phyloP scores from a whole-genome alignment of 1,139 yeast genomes.

The Nakaseomyces uthaithaninus region DNA sequence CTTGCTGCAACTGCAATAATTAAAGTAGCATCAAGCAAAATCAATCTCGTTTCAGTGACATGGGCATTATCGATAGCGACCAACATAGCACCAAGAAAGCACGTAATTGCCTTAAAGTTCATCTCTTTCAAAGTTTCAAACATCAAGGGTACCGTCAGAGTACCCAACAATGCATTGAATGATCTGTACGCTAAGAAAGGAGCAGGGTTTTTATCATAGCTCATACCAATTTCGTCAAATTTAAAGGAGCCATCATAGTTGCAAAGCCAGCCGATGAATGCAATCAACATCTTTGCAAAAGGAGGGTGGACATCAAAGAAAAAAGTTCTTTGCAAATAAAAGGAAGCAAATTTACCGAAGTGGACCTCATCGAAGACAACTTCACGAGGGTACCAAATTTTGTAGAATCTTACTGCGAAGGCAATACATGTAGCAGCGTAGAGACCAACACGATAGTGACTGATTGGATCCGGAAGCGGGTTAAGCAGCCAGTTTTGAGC shows the following conservation, averaged over 20 bases:
- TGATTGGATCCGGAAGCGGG: constrained; percentile 21
- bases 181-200: constrained; percentile 87
- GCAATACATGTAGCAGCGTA: constrained; percentile 54
- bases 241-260: constrained; percentile 89
- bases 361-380: constrained; percentile 98
- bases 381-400: constrained; percentile 64
- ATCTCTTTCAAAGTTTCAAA: constrained; percentile 77
- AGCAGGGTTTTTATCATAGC: constrained; percentile 63
- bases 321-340: constrained; percentile 71
- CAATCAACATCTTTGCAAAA: constrained; percentile 86
- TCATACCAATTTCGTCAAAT: constrained; percentile 84
- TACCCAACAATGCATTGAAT: constrained; percentile 74
- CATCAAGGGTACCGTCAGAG: constrained; percentile 72
- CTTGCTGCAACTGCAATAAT: constrained; percentile 75
- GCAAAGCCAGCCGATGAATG: constrained; percentile 77
- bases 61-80: constrained; percentile 91
- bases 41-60: constrained; percentile 81
- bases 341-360: constrained; percentile 92
- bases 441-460: constrained; percentile 17
- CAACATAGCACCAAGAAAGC: constrained; percentile 69
- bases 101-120: constrained; percentile 71
- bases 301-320: constrained; percentile 98
- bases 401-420: constrained; percentile 60
- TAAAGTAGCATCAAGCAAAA: constrained; percentile 83
- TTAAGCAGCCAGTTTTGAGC: constrained; percentile 25